Conservation (phyloP, 1,139 yeast species). For the Protomyces gravidus region DNA sequence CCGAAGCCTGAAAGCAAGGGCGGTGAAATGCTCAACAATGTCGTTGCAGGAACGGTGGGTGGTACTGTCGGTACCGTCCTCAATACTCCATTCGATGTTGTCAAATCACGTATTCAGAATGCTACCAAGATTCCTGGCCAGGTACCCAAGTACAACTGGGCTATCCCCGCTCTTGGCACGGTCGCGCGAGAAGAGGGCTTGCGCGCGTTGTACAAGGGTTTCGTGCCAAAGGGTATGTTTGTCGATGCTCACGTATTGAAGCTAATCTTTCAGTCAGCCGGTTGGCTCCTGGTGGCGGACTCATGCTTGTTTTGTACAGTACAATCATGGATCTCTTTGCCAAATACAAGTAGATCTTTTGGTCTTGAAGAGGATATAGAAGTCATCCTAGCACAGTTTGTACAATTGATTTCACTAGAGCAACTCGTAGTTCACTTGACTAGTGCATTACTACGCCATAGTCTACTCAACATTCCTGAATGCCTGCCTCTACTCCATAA, state of each 20-base stretch:
- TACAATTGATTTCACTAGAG: too few species aligned
- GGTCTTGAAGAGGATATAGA: too few species aligned
- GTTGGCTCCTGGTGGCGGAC: conserved; percentile 98
- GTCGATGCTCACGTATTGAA: conserved; percentile 44
- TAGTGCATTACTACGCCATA: too few species aligned
- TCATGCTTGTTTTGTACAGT: conserved; percentile 69
- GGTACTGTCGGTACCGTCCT: conserved; percentile 92
- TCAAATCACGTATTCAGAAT: conserved; percentile 93
- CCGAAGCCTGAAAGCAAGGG: conserved; percentile 68
- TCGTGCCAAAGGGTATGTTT: conserved; percentile 96
- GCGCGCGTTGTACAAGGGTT: conserved; percentile 84
- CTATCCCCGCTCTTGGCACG: conserved; percentile 69
- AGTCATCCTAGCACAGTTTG: too few species aligned
- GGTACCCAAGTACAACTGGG: conserved; percentile 81
- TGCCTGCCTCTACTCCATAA: conserved; percentile 1
- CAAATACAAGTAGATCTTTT: conserved; percentile 15
- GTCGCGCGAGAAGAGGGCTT: conserved; percentile 89
- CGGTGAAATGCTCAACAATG: conserved; percentile 77
- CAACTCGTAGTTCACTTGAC: too few species aligned
- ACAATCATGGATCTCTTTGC: conserved; percentile 22
- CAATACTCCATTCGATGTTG: conserved; percentile 97
- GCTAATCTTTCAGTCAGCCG: background rate
- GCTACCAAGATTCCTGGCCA: conserved; percentile 63
- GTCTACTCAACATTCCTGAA: too few species aligned
- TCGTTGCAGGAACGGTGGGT: conserved; percentile 90